Base-by-base conservation (phyloP, 108 stramenopile genomes). In the Aureococcus anophagefferens region DNA sequence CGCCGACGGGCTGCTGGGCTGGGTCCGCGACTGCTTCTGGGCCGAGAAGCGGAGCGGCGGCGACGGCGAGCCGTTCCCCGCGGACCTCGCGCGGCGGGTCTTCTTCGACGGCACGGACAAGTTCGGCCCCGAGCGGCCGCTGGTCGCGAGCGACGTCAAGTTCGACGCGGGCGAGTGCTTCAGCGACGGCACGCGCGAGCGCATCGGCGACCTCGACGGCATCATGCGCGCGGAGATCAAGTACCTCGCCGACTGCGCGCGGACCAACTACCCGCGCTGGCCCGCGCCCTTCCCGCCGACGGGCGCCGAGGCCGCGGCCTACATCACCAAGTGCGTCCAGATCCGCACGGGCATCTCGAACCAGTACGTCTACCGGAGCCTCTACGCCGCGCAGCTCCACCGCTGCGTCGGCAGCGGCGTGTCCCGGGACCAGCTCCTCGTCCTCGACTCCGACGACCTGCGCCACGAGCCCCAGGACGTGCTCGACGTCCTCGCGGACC, bases 371-470 rank as follows among this genome's bases (percentile, higher is more conserved):
- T 77, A 77, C 51, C 63, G 77, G 36, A 64, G 76, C 66, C 30
- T 76, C 28, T 77, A 76, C 76, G 70, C 71, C 16, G 17, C 76
- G 21, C 77, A 77, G 72, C 71, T 76, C 13, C 64, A 72, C 64
- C 74, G 74, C 70, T 77, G 76, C 65, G 33, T 76, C 34, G 21
- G 25, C 21, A 11, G 21, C 51, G 51, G 51, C 51, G 25, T 59
- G 7, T 1, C 25, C 25, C 25, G 21, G 1, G 25, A 1, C 1
- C 7, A 59, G 1, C 1, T 59, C 51, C 3, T 25, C 21, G 25
- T 59, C 21, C 7, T 59, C 51, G 51, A 59, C 51, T 28, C 17
- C 7, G 51, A 16, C 51, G 21, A 4, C 21, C 25, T 59, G 21
- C 51, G 51, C 21, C 51, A 11, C 51, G 51, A 59, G 3, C 51